phyloP scores from a whole-genome alignment of 2,329 filamentous ascomycete species.

The Trichophyton benhamiae region DNA sequence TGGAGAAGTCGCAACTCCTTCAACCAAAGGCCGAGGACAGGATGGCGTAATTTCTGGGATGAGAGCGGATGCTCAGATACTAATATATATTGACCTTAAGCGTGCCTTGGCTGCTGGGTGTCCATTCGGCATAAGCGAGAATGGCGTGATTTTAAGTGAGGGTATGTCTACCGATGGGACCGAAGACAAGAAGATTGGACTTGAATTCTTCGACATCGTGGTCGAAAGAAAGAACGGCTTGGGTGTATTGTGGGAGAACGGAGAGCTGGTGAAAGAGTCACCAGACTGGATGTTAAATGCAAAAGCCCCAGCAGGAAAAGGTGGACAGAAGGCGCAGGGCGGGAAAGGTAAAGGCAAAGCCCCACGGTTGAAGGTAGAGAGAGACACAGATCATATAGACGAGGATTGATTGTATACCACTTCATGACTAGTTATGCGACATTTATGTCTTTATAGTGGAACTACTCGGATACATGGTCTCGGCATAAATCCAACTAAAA shows the following conservation, averaged over 20 bases:
- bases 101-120: constrained; percentile 50
- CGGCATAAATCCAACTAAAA: neutral
- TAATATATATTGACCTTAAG: constrained; percentile 65
- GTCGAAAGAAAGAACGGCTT: constrained; percentile 60
- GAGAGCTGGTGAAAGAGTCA: constrained; percentile 42
- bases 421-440: too few species aligned
- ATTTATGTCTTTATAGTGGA: neutral
- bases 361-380: constrained; percentile 8
- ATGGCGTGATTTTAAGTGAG: constrained; percentile 56
- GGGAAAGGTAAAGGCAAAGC: constrained; percentile 16
- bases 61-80: constrained; percentile 60
- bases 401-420: neutral
- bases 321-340: constrained; percentile 13
- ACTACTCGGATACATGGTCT: neutral
- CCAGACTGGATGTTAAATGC: constrained; percentile 32
- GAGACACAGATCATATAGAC: constrained; percentile 6
- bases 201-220: constrained; percentile 60
- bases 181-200: constrained; percentile 48
- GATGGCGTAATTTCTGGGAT: constrained; percentile 61
- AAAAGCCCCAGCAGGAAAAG: constrained; percentile 24
- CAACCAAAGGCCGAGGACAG: constrained; percentile 13
- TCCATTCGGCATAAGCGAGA: constrained; percentile 67
- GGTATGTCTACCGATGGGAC: constrained; percentile 37
- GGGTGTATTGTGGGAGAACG: constrained; percentile 52
- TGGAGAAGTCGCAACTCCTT: constrained; percentile 12